phyloP scores from a whole-genome alignment of 2,329 filamentous ascomycete species.

The Tolypocladium sp. region DNA sequence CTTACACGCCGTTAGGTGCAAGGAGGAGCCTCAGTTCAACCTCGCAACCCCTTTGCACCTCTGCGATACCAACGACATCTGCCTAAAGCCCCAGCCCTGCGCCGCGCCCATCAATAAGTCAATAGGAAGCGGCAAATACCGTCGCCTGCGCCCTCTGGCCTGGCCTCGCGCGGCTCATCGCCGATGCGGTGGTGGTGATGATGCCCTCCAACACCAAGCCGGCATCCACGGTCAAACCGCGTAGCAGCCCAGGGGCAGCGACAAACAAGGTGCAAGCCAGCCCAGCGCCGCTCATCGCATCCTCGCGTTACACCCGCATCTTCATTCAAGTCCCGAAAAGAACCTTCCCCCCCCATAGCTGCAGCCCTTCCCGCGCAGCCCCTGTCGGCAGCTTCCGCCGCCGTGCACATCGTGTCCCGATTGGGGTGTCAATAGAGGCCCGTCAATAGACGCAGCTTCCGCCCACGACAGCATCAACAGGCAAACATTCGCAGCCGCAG shows the following conservation, averaged over 20 bases:
- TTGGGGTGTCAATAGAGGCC: conserved; percentile 25
- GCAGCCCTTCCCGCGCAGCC: background rate
- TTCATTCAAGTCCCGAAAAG: background rate
- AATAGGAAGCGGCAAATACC: background rate
- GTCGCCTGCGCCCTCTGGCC: background rate
- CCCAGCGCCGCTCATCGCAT: too few relatives aligned
- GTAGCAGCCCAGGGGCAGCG: background rate
- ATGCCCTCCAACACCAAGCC: background rate
- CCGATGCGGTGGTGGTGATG: background rate
- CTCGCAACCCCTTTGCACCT: background rate
- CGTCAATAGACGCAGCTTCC: conserved; percentile 17
- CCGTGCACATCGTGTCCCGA: conserved; percentile 11
- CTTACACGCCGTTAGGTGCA: too few relatives aligned
- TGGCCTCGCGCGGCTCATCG: background rate
- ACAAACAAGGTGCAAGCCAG: background rate
- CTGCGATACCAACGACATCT: background rate
- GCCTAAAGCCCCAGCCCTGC: background rate
- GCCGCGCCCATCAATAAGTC: background rate
- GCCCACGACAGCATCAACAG: background rate
- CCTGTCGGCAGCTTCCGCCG: background rate
- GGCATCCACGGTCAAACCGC: background rate
- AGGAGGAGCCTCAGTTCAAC: too few relatives aligned
- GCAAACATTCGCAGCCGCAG: background rate
- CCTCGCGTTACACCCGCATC: background rate
- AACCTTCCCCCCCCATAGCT: background rate